Conservation (phyloP, 2,329 filamentous ascomycete genomes). For the Xylaria sp. region DNA sequence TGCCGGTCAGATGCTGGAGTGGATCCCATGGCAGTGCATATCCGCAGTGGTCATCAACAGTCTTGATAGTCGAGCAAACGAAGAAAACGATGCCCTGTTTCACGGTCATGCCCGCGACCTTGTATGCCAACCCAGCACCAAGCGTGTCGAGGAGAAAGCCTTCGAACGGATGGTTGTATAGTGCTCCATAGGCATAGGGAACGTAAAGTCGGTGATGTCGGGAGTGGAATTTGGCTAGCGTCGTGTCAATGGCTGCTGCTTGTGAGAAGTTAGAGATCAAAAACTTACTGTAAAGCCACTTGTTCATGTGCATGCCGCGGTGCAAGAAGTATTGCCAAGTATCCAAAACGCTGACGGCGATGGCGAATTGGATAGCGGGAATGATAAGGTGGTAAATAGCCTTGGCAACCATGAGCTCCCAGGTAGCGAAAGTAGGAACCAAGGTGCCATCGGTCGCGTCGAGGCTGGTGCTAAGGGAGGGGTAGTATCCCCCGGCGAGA, state of each 20-base stretch:
- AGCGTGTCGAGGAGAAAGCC: conserved; percentile 93
- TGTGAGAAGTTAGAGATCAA: conserved; percentile 68
- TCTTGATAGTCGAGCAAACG: conserved; percentile 89
- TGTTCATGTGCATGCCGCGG: conserved; percentile 96
- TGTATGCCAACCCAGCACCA: conserved; percentile 85
- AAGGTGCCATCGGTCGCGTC: conserved; percentile 60
- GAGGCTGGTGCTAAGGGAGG: conserved; percentile 70
- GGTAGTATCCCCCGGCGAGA: conserved; percentile 83
- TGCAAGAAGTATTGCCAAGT: conserved; percentile 99
- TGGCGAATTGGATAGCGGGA: conserved; percentile 78
- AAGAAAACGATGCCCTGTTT: conserved; percentile 93
- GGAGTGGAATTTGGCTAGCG: conserved; percentile 84
- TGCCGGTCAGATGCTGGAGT: conserved; percentile 88
- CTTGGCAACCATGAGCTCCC: conserved; percentile 82
- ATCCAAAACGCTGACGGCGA: conserved; percentile 82
- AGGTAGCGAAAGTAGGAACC: conserved; percentile 79
- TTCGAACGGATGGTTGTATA: conserved; percentile 97
- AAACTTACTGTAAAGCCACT: conserved; percentile 91
- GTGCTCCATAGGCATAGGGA: conserved; percentile 93
- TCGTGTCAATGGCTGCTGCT: conserved; percentile 40
- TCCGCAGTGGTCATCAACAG: conserved; percentile 96
- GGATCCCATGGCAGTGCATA: conserved; percentile 97
- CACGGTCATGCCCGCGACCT: conserved; percentile 81
- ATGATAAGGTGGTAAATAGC: conserved; percentile 82
- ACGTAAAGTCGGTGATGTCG: conserved; percentile 97